These are phyloP conservation scores for Begonia fuchsioides DNA, from an alignment of 306 rosid genomes.

Conservation along the genomic window DNA sequence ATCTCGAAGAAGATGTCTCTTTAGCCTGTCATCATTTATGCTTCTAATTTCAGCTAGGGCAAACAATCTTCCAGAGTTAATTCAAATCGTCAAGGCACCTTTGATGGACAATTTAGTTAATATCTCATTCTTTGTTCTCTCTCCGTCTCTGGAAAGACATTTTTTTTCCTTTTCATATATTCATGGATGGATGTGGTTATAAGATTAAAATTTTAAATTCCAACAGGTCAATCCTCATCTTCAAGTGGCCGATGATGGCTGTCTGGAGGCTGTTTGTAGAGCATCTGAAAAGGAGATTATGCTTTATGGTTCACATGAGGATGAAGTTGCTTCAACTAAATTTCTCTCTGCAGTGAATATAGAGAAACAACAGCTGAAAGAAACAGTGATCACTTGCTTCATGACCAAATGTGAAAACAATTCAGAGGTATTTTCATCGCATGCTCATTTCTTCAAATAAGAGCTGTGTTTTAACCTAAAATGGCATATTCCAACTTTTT, in stretches of 20 bases:
- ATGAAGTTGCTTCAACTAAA: slow-evolving; percentile 43
- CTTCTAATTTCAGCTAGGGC: slow-evolving; percentile 67
- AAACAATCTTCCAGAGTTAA: slow-evolving; percentile 44
- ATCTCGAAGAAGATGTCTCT: slow-evolving; percentile 77
- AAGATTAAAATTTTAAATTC: slow-evolving; percentile 9
- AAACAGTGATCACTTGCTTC: slow-evolving; percentile 48
- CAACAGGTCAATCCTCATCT: slow-evolving; percentile 72
- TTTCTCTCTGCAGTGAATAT: slow-evolving; percentile 34
- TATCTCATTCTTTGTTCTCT: slow-evolving; percentile 4
- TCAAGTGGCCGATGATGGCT: slow-evolving; percentile 47
- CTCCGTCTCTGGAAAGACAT: background rate
- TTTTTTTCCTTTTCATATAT: too few species aligned
- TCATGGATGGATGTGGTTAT: too few species aligned
- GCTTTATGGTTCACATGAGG: slow-evolving; percentile 45
- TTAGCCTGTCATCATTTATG: slow-evolving; percentile 73
- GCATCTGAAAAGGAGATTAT: slow-evolving; percentile 26
- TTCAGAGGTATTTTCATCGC: slow-evolving; percentile 33
- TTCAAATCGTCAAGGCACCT: slow-evolving; percentile 53
- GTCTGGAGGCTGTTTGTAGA: slow-evolving; percentile 45
- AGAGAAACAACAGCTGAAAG: slow-evolving; percentile 56
- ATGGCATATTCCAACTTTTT: too few species aligned
- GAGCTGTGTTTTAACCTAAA: too few species aligned
- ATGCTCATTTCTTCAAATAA: too few species aligned
- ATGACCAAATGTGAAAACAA: slow-evolving; percentile 45
- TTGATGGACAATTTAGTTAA: slow-evolving; percentile 35